phyloP scores from a whole-genome alignment of 2,329 filamentous ascomycete species.

The Botrytis porri region DNA sequence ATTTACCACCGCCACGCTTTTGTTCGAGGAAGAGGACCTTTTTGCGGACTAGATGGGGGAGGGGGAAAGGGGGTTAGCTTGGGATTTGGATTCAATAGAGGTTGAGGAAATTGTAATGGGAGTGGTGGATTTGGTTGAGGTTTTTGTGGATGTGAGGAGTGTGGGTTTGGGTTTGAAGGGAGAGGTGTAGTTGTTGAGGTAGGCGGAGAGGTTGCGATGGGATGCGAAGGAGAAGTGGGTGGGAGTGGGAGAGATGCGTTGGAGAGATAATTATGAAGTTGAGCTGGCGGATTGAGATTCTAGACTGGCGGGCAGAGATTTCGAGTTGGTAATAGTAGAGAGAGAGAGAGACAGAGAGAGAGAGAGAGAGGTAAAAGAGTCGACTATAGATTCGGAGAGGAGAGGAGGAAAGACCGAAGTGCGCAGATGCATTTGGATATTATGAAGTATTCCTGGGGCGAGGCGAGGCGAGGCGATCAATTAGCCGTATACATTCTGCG shows the following conservation, averaged over 20 bases:
- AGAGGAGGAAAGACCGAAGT: not conserved
- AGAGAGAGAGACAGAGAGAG: not conserved
- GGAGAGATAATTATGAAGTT: not conserved
- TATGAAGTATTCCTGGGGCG: not conserved
- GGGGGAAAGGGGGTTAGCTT: conserved; percentile 12
- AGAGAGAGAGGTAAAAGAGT: not conserved
- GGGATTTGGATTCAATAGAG: not conserved
- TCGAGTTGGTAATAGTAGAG: not conserved
- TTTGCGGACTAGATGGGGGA: conserved; percentile 67
- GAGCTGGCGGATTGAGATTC: not conserved
- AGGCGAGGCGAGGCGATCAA: not conserved
- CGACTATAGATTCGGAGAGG: not conserved
- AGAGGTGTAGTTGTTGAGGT: not conserved
- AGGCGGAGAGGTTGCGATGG: not conserved
- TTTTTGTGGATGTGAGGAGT: not conserved
- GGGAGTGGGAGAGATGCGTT: too few species aligned
- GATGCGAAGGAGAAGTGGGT: not conserved
- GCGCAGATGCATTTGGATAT: not conserved
- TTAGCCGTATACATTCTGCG: not conserved
- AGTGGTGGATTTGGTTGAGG: not conserved
- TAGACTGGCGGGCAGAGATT: not conserved
- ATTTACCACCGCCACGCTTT: conserved; percentile 68
- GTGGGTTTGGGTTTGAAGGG: too few species aligned
- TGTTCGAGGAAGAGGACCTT: conserved; percentile 94
- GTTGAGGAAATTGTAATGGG: not conserved